Base-by-base conservation (phyloP, 2,329 filamentous ascomycete species). In the Alternaria ethzedia region DNA sequence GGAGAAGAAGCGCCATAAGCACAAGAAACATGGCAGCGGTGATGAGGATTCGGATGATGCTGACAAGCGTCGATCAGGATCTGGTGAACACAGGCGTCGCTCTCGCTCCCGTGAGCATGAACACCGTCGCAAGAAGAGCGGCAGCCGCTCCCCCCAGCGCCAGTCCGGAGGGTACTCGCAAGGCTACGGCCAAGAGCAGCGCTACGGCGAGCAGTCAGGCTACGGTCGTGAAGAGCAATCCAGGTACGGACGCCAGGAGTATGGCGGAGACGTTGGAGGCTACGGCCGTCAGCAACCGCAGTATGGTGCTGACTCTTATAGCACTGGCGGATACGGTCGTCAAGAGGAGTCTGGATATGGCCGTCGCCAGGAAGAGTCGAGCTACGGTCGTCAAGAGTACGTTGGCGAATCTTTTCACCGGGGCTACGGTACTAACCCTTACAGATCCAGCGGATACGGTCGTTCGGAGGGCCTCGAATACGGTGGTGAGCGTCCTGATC, bases 131-230 rank as follows among this genome's bases (percentile, higher is more conserved):
- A 65, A 67, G 57, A 67, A 69, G 60, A 70, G 71, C 46, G 67
- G 69, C 63, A 72, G 68, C 57, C 58, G 57, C 10, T 70, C 66
- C 28, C 72, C 74, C 12, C 70, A 73, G 56, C 69, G 71, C 15
- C 60, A 61, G 60, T 73, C 72, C 9, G 69, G 70, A 36, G 67
- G 70, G 12, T 68, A 70, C 63, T 47, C 55, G 44, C 57, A 61
- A 43, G 70, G 66, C 44, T 73, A 73, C 23, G 69, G 74, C 51
- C 61, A 73, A 41, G 74, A 76, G 52, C 61, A 67, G 25, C 45
- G 72, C 30, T 74, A 76, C 47, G 71, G 70, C n/a, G 57, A 70
- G 50, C 57, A 62, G n/a, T 57, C 47, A 15, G 30, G 45, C 41
- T 54, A 49, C 25, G 45, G 55, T 25, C 55, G 30, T 32, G 26